A percentile compares a stretch with the other conserved stretches of the same genome.
Evolutionary conservation across 1,284 basidiomycete species (phyloP).

Genomic region (Cryptococcus sp.): DNA sequence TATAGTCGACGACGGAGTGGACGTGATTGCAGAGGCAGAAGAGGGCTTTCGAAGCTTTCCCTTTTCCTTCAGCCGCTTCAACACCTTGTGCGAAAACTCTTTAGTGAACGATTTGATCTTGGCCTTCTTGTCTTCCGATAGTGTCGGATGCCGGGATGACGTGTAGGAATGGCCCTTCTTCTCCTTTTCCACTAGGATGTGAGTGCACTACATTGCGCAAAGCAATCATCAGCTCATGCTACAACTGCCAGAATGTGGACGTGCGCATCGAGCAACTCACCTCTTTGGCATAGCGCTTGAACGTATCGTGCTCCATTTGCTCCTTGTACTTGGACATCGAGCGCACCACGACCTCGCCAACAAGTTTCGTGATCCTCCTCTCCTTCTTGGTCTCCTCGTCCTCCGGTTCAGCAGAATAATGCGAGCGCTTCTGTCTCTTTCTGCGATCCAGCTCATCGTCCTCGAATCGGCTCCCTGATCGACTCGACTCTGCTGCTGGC

Average conservation of each 20-base stretch:
- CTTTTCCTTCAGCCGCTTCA: slow-evolving; percentile 50
- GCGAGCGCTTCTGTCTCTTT: slow-evolving; percentile 43
- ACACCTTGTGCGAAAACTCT: slow-evolving; percentile 65
- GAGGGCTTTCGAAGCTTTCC: slow-evolving; percentile 35
- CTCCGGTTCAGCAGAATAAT: slow-evolving; percentile 38
- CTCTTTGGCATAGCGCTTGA: slow-evolving; percentile 96
- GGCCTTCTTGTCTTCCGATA: slow-evolving; percentile 79
- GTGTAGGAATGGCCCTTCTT: slow-evolving; percentile 81
- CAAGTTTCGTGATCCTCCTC: slow-evolving; percentile 77
- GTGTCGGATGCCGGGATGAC: slow-evolving; percentile 67
- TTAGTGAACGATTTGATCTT: slow-evolving; percentile 96
- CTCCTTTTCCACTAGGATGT: slow-evolving; percentile 85
- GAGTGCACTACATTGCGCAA: slow-evolving; percentile 62
- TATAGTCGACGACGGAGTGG: slow-evolving; percentile 3
- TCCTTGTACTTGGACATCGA: slow-evolving; percentile 86
- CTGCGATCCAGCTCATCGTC: slow-evolving; percentile 36
- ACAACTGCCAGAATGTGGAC: not conserved
- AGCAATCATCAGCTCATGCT: slow-evolving; percentile 2
- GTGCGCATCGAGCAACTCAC: slow-evolving; percentile 56
- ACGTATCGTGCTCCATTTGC: slow-evolving; percentile 76
- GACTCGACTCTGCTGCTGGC: slow-evolving; percentile 42
- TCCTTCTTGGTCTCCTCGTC: slow-evolving; percentile 64
- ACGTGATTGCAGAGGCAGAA: not conserved
- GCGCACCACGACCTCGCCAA: slow-evolving; percentile 86
- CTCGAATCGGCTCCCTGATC: slow-evolving; percentile 22